phyloP scores from a whole-genome alignment of 2,329 filamentous ascomycete genomes.

The Stemphylium beticola region DNA sequence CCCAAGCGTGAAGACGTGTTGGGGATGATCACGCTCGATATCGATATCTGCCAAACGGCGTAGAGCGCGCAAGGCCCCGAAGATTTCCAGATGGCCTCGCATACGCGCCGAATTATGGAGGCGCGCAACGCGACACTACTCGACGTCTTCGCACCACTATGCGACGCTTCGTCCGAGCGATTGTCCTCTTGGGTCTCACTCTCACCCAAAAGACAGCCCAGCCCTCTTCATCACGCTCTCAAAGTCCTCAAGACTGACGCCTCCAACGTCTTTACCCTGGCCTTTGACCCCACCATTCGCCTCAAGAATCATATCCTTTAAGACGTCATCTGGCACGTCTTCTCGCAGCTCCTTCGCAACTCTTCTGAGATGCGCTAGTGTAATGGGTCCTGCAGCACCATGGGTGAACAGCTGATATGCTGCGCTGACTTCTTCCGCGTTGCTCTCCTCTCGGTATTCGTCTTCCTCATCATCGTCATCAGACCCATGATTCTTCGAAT shows the following conservation, averaged over 20 bases:
- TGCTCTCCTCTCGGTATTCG: slow-evolving; percentile 36
- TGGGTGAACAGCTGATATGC: slow-evolving; percentile 82
- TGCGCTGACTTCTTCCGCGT: slow-evolving; percentile 74
- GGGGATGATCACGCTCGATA: not conserved
- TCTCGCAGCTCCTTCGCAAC: slow-evolving; percentile 84
- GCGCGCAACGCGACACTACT: not conserved
- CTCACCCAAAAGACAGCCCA: slow-evolving; percentile 75
- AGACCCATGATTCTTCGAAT: slow-evolving; percentile 48
- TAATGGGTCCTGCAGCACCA: slow-evolving; percentile 68
- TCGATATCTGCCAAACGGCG: not conserved
- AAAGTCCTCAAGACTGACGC: slow-evolving; percentile 81
- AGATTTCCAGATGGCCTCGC: not conserved
- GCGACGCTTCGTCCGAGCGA: not conserved
- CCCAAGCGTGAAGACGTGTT: not conserved
- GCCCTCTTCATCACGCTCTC: slow-evolving; percentile 84
- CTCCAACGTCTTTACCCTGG: slow-evolving; percentile 63
- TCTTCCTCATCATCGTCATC: slow-evolving; percentile 52
- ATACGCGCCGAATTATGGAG: not conserved
- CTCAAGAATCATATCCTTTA: slow-evolving; percentile 94
- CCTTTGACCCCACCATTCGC: slow-evolving; percentile 76
- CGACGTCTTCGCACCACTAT: not conserved
- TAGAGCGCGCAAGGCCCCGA: not conserved
- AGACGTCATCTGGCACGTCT: slow-evolving; percentile 78
- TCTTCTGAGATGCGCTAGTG: slow-evolving; percentile 75
- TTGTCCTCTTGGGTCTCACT: not conserved